Evolutionary conservation across 225 moss, liverwort and hornwort species (phyloP), one percentile per base, ranked within the genome.

Genomic region (Marchantia polymorpha): DNA sequence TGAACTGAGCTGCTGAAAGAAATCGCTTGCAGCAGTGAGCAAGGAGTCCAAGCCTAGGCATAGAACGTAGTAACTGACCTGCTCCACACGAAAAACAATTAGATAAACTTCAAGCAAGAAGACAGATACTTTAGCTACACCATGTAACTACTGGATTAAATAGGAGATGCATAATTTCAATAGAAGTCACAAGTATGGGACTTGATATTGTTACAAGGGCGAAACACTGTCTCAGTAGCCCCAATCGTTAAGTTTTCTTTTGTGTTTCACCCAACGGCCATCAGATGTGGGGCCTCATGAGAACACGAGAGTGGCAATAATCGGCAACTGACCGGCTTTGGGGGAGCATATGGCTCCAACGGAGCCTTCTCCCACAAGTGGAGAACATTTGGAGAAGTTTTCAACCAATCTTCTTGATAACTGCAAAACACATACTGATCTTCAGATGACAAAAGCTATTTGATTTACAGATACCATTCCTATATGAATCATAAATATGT

Each of bases 361-460:
- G 99, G 93, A 75, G 93, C 99, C 72, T 99, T 99, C 79, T 99
- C 99, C 99, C 99, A 99, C 19, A 93, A 53, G 84, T 84, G 93
- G 12, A 99, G 90, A 68, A 93, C 89, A 80, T 84, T 89, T 81
- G 95, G 89, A 26, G 95, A 95, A 30, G 92, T 90, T 79, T 92
- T 93, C n/a, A 99, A 84, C 95, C 95, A 99, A 75, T 99, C 99
- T 47, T 99, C 95, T 79, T 99, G 99, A 85, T 99, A 99, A 64
- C 99, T 99, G 93, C 79, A 84, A 3, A n/a, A 27, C 47, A 52
- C 31, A 22, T 16, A 59, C 31, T 54, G 16, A 1, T 12, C n/a
- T 11, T 39, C 39, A 39, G 39, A 39, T 2, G 39, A 39, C 5
- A 39, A 5, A 39, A 39, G 39, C 3, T 39, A 39, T 5, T 39